phyloP scores from a whole-genome alignment of 257 asterid genomes.

The Anisodus acutangulus region DNA sequence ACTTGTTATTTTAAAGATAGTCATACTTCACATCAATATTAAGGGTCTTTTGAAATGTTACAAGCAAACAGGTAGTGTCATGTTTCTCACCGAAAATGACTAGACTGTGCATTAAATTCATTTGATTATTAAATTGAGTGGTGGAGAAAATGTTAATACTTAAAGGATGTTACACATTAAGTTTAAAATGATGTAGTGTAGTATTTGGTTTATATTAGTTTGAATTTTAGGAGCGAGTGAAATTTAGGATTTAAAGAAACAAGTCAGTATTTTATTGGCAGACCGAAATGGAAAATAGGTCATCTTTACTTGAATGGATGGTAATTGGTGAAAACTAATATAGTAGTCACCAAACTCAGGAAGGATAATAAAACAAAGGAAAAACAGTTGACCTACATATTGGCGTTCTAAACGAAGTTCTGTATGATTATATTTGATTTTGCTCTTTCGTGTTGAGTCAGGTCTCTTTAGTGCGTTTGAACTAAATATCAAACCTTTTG shows the following conservation, averaged over 20 bases:
- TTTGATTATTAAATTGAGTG: not conserved
- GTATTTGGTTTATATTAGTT: constrained; percentile 1
- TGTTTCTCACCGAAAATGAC: not conserved
- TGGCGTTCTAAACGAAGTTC: not conserved
- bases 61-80: not conserved
- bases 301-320: constrained; percentile 22
- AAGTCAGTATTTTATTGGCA: not conserved
- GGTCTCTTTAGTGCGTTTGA: constrained; percentile 18
- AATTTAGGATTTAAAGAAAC: constrained; percentile 3
- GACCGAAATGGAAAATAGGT: constrained; percentile 14
- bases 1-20: not conserved
- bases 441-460: constrained; percentile 5
- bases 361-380: not conserved
- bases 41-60: constrained; percentile 9
- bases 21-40: not conserved
- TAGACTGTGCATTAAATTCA: not conserved
- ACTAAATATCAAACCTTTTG: constrained; percentile 1
- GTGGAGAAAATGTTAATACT: not conserved
- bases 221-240: not conserved
- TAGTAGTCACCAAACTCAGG: constrained; percentile 21
- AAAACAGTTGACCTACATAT: not conserved
- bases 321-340: constrained; percentile 11
- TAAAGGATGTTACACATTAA: not conserved
- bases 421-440: not conserved
- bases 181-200: constrained; percentile 4